Evolutionary conservation across 257 asterid species (phyloP), one percentile per base, ranked within the genome.

Genomic region (Nicotiana otophora): DNA sequence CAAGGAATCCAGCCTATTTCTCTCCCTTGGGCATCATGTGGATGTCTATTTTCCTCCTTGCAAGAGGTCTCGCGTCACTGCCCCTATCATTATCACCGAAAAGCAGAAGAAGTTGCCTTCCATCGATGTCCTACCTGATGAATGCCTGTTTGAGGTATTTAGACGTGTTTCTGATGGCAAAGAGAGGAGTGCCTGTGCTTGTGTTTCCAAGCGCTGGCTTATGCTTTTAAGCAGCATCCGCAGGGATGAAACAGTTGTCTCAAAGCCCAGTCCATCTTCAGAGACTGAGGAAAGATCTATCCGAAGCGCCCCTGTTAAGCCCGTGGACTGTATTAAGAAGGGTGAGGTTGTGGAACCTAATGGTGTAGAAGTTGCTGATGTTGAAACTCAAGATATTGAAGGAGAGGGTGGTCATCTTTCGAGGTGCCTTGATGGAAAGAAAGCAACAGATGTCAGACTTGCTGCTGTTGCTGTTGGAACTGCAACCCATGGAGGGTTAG

Each of bases 131-230:
- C 97, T 96, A 53, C 98, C 99, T 9, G 97, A 96, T 81, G 99
- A 93, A 89, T 96, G 98, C 88, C 97, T 94, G 76, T 96, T 92
- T 53, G 99, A 94, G 97, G 83, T 96, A 72, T 86, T 96, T 90
- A 86, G 98, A 83, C 97, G 97, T 6, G 88, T 96, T 78, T 83
- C 90, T 3, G 91, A 91, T 9, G 93, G 91, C 84, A 89, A 90
- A 77, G 98, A 91, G 85, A 91, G 93, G 87, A 90, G 95, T 83
- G 83, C 84, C 10, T 94, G 92, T 78, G 98, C 99, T 63, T 86
- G 88, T 82, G 99, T 94, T 33, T 96, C 99, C 42, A 96, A 96
- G 84, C 93, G 89, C 10, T 96, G 98, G 98, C 98, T 96, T 81
- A 88, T 90, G 91, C 97, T 93, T 84, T 78, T 96, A 87, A 94